Evolutionary conservation across 352 stramenopile species (phyloP).

Genomic region (Phytophthora citricola): DNA sequence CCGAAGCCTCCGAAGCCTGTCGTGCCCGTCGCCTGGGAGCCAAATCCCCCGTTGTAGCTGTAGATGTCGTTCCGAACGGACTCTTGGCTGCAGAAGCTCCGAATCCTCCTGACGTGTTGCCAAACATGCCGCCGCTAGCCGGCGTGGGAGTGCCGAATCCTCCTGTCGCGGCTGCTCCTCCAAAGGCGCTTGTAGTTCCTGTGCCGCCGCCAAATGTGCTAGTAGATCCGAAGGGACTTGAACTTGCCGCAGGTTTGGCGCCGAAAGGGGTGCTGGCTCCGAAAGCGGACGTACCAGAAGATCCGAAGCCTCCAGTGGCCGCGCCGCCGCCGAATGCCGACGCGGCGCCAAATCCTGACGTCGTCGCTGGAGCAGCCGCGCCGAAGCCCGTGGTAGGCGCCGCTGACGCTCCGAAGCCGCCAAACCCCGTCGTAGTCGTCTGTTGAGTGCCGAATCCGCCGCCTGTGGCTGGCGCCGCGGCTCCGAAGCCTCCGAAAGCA

Average conservation of each 20-base stretch:
- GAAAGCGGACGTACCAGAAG: constrained; percentile 43
- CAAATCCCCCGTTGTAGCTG: constrained; percentile 56
- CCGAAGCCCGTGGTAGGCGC: constrained; percentile 49
- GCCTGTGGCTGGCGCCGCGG: constrained; percentile 14
- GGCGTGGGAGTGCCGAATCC: constrained; percentile 48
- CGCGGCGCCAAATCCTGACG: constrained; percentile 48
- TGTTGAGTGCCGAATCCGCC: constrained; percentile 30
- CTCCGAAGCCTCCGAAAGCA: constrained; percentile 50
- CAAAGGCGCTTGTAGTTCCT: constrained; percentile 46
- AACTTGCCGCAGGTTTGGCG: constrained; percentile 53
- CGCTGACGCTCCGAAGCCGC: constrained; percentile 36
- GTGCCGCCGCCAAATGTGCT: constrained; percentile 57
- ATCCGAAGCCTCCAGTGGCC: constrained; percentile 34
- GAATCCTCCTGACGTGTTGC: constrained; percentile 41
- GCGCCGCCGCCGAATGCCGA: constrained; percentile 37
- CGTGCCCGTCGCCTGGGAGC: constrained; percentile 39
- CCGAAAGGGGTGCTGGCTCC: constrained; percentile 59
- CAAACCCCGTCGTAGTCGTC: constrained; percentile 44
- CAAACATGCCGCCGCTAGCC: constrained; percentile 55
- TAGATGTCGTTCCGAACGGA: constrained; percentile 48
- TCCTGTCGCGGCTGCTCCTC: constrained; percentile 31
- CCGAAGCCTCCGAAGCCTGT: constrained; percentile 55
- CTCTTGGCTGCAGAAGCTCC: constrained; percentile 52
- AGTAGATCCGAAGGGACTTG: constrained; percentile 72
- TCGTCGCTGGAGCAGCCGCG: constrained; percentile 29